These are phyloP conservation scores for Trichoderma brevicompactum DNA, from an alignment of 2,329 filamentous ascomycete genomes.

Conservation along the genomic window DNA sequence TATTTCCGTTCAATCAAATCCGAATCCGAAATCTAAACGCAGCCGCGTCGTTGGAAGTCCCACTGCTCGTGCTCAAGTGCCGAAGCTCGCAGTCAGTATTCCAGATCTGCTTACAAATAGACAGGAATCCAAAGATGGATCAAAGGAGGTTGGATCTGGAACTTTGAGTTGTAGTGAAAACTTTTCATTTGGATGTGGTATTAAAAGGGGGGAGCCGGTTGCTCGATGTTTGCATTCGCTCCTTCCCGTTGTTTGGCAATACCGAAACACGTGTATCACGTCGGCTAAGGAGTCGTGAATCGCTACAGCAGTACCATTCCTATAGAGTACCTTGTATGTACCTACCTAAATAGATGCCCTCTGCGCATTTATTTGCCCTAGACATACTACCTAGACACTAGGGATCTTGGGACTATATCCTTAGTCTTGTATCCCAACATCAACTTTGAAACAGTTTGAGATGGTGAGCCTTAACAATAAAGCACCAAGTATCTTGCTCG, in stretches of 20 bases:
- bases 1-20: not conserved
- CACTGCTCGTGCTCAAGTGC: not conserved
- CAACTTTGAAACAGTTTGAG: too few relatives aligned
- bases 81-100: not conserved
- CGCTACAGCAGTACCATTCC: not conserved
- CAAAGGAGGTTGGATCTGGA: not conserved
- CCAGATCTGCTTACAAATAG: not conserved
- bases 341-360: too few relatives aligned
- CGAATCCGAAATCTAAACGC: not conserved
- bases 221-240: slow-evolving; percentile 3
- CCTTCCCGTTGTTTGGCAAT: slow-evolving; percentile 26
- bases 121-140: not conserved
- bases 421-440: too few relatives aligned
- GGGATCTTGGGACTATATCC: too few relatives aligned
- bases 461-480: too few relatives aligned
- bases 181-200: not conserved
- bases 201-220: not conserved
- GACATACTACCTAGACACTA: too few relatives aligned
- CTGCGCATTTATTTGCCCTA: too few relatives aligned
- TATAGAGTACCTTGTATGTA: too few relatives aligned
- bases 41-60: not conserved
- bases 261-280: slow-evolving; percentile 9
- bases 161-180: not conserved
- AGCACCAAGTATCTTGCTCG: too few relatives aligned
- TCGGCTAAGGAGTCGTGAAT: slow-evolving; percentile 16